Evolutionary conservation across 495 filamentous ascomycete species (phyloP).

Genomic region (Neurospora sp.): DNA sequence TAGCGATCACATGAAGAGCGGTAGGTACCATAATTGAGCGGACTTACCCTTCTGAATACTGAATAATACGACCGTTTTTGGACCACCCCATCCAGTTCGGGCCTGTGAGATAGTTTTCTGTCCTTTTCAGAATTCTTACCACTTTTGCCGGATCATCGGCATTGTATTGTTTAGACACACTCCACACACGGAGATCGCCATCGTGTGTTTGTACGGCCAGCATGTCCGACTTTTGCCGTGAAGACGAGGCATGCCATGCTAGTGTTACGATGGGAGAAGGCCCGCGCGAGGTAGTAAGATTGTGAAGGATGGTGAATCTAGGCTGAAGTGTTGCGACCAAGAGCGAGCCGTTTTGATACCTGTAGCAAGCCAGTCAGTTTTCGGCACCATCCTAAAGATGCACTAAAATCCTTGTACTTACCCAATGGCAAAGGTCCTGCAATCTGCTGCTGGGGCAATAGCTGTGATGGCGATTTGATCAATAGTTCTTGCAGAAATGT

Average conservation of each 20-base stretch:
- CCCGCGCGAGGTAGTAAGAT: slow-evolving; percentile 66
- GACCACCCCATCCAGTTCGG: slow-evolving; percentile 98
- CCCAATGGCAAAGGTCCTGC: slow-evolving; percentile 95
- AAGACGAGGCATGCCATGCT: slow-evolving; percentile 94
- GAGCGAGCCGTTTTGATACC: slow-evolving; percentile 92
- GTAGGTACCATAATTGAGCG: slow-evolving; percentile 6
- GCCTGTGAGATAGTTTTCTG: slow-evolving; percentile 60
- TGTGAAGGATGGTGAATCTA: slow-evolving; percentile 90
- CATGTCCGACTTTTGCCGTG: slow-evolving; percentile 97
- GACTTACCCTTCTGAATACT: slow-evolving; percentile 83
- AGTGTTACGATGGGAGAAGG: slow-evolving; percentile 86
- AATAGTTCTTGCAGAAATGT: slow-evolving; percentile 85
- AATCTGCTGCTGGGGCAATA: slow-evolving; percentile 83
- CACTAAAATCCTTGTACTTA: slow-evolving; percentile 31
- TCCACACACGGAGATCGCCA: slow-evolving; percentile 94
- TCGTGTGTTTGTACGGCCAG: slow-evolving; percentile 84
- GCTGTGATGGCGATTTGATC: slow-evolving; percentile 85
- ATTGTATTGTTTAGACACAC: slow-evolving; percentile 74
- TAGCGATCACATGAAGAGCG: neutral
- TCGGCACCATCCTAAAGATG: neutral
- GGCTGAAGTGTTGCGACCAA: slow-evolving; percentile 82
- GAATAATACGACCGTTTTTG: slow-evolving; percentile 90
- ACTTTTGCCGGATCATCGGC: slow-evolving; percentile 69
- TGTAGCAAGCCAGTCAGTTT: slow-evolving; percentile 31
- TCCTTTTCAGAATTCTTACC: slow-evolving; percentile 75